Conservation (phyloP, 2,329 filamentous ascomycete species). For the Escovopsis sp. region DNA sequence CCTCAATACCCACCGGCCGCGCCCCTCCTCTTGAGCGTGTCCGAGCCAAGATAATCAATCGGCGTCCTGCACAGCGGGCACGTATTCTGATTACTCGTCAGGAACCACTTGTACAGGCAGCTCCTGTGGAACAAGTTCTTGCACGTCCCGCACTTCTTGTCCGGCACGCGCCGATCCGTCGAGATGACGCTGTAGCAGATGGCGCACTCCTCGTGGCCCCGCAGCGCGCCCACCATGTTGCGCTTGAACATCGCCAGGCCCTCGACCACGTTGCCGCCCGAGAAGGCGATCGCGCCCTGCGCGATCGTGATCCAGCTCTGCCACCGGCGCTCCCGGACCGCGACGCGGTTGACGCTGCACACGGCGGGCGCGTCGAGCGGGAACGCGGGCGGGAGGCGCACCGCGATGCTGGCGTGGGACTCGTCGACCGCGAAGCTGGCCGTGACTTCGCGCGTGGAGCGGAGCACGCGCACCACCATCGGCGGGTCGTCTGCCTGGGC, state of each 20-base stretch:
- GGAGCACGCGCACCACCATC: constrained; percentile 54
- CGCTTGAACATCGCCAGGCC: constrained; percentile 71
- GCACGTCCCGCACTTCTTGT: constrained; percentile 83
- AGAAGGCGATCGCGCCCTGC: constrained; percentile 86
- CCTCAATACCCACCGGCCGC: too few relatives aligned
- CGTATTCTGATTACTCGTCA: constrained; percentile 76
- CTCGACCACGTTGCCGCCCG: constrained; percentile 76
- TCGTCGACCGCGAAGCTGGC: constrained; percentile 84
- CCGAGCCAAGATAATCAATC: constrained; percentile 45
- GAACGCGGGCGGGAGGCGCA: constrained; percentile 66
- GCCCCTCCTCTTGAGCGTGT: constrained; percentile 24
- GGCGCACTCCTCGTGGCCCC: constrained; percentile 87
- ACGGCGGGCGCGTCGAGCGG: constrained; percentile 70
- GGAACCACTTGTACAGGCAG: constrained; percentile 95
- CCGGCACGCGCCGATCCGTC: constrained; percentile 73
- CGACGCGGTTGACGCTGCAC: constrained; percentile 63
- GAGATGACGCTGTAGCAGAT: constrained; percentile 96
- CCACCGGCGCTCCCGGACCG: constrained; percentile 85
- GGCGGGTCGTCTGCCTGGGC: constrained; percentile 36
- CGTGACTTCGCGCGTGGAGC: constrained; percentile 57
- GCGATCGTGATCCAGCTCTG: constrained; percentile 77
- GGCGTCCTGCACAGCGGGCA: constrained; percentile 88
- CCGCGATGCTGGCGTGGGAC: constrained; percentile 64
- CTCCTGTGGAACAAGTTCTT: constrained; percentile 83
- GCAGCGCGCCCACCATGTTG: constrained; percentile 76